A percentile compares a stretch with the other conserved stretches of the same genome.
These are phyloP conservation scores for Termitomyces sp. DNA, from an alignment of 768 basidiomycete genomes.

Conservation along the genomic window DNA sequence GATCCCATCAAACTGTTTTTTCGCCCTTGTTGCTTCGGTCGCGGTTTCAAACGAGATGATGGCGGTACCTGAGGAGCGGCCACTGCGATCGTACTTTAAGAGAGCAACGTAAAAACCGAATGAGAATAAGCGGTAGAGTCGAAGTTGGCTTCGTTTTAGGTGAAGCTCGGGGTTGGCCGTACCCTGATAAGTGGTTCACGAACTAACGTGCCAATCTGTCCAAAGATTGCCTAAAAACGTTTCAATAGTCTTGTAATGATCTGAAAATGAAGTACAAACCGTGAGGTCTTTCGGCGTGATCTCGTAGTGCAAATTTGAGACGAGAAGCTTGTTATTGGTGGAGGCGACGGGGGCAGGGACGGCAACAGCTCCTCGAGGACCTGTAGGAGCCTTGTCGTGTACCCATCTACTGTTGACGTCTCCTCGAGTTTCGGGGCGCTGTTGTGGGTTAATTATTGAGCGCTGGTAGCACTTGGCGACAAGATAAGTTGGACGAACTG, in stretches of 20 bases:
- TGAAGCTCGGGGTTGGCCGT: conserved; percentile 71
- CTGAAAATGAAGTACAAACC: conserved; percentile 43
- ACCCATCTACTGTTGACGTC: conserved; percentile 66
- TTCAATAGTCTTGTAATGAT: conserved; percentile 2
- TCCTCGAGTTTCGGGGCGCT: conserved; percentile 23
- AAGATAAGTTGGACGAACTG: background rate
- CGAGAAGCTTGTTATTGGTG: conserved; percentile 53
- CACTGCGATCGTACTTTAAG: conserved; percentile 92
- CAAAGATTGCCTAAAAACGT: conserved; percentile 72
- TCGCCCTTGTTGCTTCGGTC: conserved; percentile 77
- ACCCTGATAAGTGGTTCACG: conserved; percentile 94
- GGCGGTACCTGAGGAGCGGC: conserved; percentile 84
- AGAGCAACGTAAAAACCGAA: conserved; percentile 26
- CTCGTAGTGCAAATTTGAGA: conserved; percentile 91
- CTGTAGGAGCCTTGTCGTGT: conserved; percentile 69
- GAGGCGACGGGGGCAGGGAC: conserved; percentile 34
- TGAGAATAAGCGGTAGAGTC: conserved; percentile 38
- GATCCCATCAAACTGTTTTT: conserved; percentile 82
- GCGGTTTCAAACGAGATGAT: conserved; percentile 75
- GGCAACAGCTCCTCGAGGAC: conserved; percentile 24
- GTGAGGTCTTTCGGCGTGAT: conserved; percentile 84
- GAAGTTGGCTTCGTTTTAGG: conserved; percentile 57
- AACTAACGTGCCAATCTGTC: conserved; percentile 87
- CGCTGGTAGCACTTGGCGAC: background rate
- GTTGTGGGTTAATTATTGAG: background rate